A percentile compares a stretch with the other conserved stretches of the same genome.
These are phyloP conservation scores for Globisporangium paddicum DNA, from an alignment of 352 stramenopile genomes.

Conservation along the genomic window DNA sequence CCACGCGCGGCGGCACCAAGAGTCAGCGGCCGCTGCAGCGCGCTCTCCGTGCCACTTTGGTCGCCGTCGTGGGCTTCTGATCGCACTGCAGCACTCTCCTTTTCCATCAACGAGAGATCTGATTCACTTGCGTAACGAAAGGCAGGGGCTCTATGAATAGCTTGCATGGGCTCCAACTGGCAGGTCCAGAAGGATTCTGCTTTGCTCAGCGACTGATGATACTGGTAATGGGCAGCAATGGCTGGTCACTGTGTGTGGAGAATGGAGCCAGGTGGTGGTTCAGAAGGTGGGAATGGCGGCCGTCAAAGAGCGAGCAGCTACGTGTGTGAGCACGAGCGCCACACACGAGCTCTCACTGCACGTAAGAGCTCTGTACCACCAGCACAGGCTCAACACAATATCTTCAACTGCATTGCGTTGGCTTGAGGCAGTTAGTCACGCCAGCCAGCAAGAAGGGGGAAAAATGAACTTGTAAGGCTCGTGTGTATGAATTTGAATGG, in stretches of 20 bases:
- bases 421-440: neutral
- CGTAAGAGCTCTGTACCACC: too few species aligned
- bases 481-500: slow-evolving; percentile 6
- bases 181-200: too few species aligned
- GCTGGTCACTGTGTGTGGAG: too few species aligned
- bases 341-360: neutral
- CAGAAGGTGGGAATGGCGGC: too few species aligned
- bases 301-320: too few species aligned
- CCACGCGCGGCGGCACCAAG: neutral
- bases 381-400: too few species aligned
- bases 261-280: too few species aligned
- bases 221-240: too few species aligned
- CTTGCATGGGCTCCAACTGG: neutral
- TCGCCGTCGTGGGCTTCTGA: neutral
- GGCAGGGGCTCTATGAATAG: neutral
- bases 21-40: neutral
- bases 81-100: neutral
- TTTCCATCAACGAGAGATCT: neutral
- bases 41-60: neutral
- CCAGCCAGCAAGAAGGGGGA: neutral
- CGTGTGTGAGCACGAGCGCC: neutral
- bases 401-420: neutral
- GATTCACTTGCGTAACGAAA: too few species aligned
- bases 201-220: too few species aligned
- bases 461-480: neutral